Conservation (phyloP, 306 rosid genomes). For the Corylus americana region DNA sequence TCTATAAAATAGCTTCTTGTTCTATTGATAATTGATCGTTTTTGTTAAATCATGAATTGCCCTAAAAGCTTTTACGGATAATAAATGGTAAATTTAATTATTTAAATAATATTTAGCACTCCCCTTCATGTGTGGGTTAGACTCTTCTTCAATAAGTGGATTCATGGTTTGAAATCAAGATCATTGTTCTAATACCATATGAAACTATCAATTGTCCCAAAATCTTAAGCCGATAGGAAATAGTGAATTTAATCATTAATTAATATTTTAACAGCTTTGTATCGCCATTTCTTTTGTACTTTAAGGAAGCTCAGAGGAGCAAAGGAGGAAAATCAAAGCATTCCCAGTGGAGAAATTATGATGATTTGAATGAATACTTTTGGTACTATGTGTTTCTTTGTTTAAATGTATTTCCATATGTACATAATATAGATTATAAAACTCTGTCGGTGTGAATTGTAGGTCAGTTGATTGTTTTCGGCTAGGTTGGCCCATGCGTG, state of each 20-base stretch:
- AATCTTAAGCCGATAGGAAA: no score
- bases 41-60: no score
- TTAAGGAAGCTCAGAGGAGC: conserved; percentile 71
- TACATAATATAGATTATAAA: conserved; percentile 18
- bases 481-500: conserved; percentile 95
- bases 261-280: neutral
- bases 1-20: conserved; percentile 16
- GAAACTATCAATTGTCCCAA: no score
- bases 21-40: conserved; percentile 11
- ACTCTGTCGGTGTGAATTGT: conserved; percentile 30
- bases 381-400: conserved; percentile 53
- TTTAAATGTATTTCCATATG: conserved; percentile 9
- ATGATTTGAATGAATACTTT: conserved; percentile 89
- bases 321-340: conserved; percentile 74
- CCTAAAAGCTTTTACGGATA: no score
- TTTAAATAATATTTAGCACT: no score
- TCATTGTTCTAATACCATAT: no score
- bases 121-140: no score
- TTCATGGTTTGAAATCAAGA: no score
- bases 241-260: no score
- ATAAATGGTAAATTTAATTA: no score
- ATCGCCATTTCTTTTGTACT: conserved; percentile 20
- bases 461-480: conserved; percentile 89
- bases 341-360: conserved; percentile 98
- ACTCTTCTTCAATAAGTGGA: no score